Percentiles rank a stretch among this genome's conserved stretches.
These are phyloP conservation scores for Blyttiomyces sp. DNA, from an alignment of 371 early-diverging fungal species.

Conservation along the genomic window DNA sequence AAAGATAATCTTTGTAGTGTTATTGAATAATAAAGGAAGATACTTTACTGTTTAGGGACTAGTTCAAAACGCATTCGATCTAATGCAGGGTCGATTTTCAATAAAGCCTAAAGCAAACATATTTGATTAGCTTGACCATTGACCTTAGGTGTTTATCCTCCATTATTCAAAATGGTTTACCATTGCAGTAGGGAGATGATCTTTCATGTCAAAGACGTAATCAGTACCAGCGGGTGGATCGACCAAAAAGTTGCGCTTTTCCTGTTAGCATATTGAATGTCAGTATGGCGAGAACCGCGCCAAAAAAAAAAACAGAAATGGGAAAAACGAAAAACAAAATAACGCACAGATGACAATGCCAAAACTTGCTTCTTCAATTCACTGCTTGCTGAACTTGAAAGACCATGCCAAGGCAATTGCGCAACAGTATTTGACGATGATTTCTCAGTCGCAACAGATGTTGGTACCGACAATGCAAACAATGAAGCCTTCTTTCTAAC, in stretches of 20 bases:
- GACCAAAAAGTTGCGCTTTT: slow-evolving; percentile 63
- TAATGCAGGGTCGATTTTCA: slow-evolving; percentile 57
- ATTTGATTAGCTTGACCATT: no score
- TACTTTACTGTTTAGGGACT: slow-evolving; percentile 62
- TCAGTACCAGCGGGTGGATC: slow-evolving; percentile 65
- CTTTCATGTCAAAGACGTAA: slow-evolving; percentile 64
- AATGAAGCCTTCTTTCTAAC: no score
- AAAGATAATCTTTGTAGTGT: no score
- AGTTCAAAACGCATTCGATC: slow-evolving; percentile 60
- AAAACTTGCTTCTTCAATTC: neutral
- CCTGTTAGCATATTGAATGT: slow-evolving; percentile 39
- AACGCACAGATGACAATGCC: neutral
- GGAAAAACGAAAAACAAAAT: no score
- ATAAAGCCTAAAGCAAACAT: slow-evolving; percentile 35
- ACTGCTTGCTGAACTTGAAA: no score
- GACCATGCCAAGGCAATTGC: no score
- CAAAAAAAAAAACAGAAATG: no score
- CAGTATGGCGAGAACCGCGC: neutral
- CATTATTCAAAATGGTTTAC: slow-evolving; percentile 2
- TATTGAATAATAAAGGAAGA: neutral
- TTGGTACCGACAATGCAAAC: no score
- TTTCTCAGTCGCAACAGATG: no score
- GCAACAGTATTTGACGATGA: no score
- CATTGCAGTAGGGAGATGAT: slow-evolving; percentile 55
- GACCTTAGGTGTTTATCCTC: neutral